Conservation (phyloP, 371 early-diverging fungal genomes). For the Umbelopsis sp. region DNA sequence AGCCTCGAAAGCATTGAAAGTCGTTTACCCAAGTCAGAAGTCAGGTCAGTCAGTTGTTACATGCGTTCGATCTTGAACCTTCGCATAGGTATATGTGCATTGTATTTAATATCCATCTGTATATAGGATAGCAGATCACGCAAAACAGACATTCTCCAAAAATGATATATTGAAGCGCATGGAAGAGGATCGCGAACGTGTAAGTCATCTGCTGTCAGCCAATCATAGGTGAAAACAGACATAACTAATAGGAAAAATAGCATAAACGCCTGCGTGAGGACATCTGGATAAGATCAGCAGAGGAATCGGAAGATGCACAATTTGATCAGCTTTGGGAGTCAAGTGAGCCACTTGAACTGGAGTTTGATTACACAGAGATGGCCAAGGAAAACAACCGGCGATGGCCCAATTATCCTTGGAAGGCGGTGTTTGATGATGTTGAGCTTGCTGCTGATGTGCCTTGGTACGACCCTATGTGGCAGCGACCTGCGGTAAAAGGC, state of each 20-base stretch:
- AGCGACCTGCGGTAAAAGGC: not conserved
- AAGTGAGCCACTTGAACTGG: constrained; percentile 60
- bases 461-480: constrained; percentile 13
- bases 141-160: constrained; percentile 40
- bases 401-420: constrained; percentile 58
- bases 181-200: constrained; percentile 81
- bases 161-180: constrained; percentile 74
- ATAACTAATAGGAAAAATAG: constrained; percentile 24
- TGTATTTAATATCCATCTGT: not conserved
- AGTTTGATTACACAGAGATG: constrained; percentile 66
- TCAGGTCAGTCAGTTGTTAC: constrained; percentile 34
- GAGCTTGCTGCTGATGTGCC: not conserved
- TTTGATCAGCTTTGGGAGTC: constrained; percentile 69
- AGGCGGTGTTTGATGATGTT: not conserved
- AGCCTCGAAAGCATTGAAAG: constrained; percentile 54
- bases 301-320: constrained; percentile 61
- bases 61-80: not conserved
- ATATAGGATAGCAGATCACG: not conserved
- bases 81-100: not conserved
- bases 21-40: constrained; percentile 47
- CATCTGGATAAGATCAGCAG: constrained; percentile 71
- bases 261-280: constrained; percentile 77
- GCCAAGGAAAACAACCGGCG: constrained; percentile 60
- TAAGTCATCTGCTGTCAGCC: constrained; percentile 22
- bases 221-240: too few species aligned